phyloP scores from a whole-genome alignment of 306 rosid species.

The Gastrolobium bilobum region DNA sequence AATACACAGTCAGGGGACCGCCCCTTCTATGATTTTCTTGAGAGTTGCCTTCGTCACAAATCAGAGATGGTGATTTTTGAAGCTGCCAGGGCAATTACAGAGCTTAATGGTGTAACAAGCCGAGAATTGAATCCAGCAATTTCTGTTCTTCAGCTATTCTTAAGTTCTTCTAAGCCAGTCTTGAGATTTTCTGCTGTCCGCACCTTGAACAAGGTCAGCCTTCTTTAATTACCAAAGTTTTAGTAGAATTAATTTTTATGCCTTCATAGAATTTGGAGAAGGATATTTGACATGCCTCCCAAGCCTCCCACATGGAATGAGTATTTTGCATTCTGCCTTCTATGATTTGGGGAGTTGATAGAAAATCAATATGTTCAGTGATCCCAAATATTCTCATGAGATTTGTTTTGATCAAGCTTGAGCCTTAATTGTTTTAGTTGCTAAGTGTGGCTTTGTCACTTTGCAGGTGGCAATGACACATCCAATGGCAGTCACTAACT shows the following conservation, averaged over 20 bases:
- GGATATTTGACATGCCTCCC: conserved; percentile 32
- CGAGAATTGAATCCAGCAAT: conserved; percentile 97
- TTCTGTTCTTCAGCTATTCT: conserved; percentile 95
- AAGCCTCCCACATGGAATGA: conserved; percentile 5
- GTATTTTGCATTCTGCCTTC: conserved; percentile 20
- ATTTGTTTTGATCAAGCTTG: conserved; percentile 41
- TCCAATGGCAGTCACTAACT: conserved; percentile 97
- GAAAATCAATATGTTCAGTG: conserved; percentile 27
- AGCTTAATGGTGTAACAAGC: conserved; percentile 86
- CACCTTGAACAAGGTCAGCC: conserved; percentile 88
- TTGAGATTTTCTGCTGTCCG: conserved; percentile 99
- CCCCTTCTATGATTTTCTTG: conserved; percentile 94
- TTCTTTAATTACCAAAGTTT: conserved; percentile 34
- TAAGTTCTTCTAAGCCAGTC: conserved; percentile 98
- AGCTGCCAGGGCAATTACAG: conserved; percentile 98
- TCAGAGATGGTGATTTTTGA: conserved; percentile 99
- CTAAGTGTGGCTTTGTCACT: conserved; percentile 40
- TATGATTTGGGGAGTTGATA: conserved; percentile 32
- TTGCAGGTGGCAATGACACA: conserved; percentile 97
- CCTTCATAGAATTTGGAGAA: conserved; percentile 20
- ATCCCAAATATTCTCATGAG: conserved; percentile 18
- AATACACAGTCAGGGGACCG: conserved; percentile 86
- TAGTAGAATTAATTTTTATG: conserved; percentile 28
- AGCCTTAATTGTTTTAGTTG: neutral
- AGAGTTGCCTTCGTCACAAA: conserved; percentile 98